Evolutionary conservation across 2,329 filamentous ascomycete species (phyloP), one percentile per base, ranked within the genome.

Genomic region (Monilinia vaccinii-corymbosi): DNA sequence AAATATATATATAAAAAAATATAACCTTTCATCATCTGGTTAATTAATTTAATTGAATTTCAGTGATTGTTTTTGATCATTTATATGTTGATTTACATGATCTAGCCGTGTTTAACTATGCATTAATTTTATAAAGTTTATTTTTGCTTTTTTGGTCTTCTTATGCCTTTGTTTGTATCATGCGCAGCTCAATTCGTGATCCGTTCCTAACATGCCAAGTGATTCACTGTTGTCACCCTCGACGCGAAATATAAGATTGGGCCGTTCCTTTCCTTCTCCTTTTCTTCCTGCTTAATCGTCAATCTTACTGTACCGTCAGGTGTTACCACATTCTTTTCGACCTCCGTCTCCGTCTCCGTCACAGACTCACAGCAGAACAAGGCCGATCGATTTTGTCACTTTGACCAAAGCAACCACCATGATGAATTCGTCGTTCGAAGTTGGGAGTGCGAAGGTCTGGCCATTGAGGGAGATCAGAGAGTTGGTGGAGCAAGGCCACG

Each of bases 391-490:
- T 44, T 18, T 44, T 32, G 38, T 44, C 51, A 32, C 51, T 55
- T 55, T 23, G 34, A 38, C 44, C 51, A 55, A 55, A 55, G 51
- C 28, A 55, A 55, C 8, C 28, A 55, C 16, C 28, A 55, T 11
- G 13, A 55, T 55, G 51, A 13, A 44, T 55, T 44, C 51, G 38
- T 44, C 51, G 51, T 44, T 28, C 45, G 28, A 55, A 34, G 51
- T 32, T 11, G 32, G 51, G 51, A 55, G 25, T 18, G 2, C 32
- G 51, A 55, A 44, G 28, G n/a, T 55, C 25, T 55, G 51, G 51
- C 38, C 51, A 18, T 32, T 55, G 28, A 55, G 45, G 51, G 51
- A 55, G 25, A 55, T 55, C 51, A 55, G 38, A 55, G 51, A 55
- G 18, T 32, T 55, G 4, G 40, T 55, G 28, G 51, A 55, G 38